phyloP scores from a whole-genome alignment of 2,329 filamentous ascomycete genomes.

The Claviceps digitariae region DNA sequence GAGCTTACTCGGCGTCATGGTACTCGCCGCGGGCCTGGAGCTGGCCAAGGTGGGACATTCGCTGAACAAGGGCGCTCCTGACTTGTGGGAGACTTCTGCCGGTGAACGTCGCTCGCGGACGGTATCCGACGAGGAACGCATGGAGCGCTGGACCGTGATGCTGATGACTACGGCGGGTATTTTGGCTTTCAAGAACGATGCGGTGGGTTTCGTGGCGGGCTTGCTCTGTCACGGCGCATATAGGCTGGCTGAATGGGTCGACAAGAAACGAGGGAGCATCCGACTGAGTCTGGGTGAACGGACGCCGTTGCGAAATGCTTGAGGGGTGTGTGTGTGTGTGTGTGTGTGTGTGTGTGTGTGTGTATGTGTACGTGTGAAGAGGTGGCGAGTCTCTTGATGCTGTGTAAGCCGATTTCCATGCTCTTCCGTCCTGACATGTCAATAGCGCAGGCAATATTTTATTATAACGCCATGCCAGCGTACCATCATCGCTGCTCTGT shows the following conservation, averaged over 20 bases:
- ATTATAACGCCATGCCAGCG: background rate
- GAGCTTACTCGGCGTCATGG: slow-evolving; percentile 71
- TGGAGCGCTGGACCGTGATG: slow-evolving; percentile 78
- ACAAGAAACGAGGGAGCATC: slow-evolving; percentile 19
- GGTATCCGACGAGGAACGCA: slow-evolving; percentile 53
- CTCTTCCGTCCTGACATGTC: too few relatives aligned
- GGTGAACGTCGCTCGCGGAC: slow-evolving; percentile 35
- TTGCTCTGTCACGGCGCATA: slow-evolving; percentile 67
- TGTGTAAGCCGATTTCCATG: too few relatives aligned
- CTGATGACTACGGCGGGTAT: slow-evolving; percentile 72
- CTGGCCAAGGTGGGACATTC: slow-evolving; percentile 74
- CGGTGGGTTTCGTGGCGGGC: slow-evolving; percentile 71
- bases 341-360: too few relatives aligned
- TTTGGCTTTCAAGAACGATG: slow-evolving; percentile 81
- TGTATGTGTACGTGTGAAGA: too few relatives aligned
- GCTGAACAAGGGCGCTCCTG: slow-evolving; percentile 57
- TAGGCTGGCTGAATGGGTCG: slow-evolving; percentile 29
- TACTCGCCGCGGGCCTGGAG: slow-evolving; percentile 79
- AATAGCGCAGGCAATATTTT: background rate
- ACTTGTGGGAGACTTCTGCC: slow-evolving; percentile 43
- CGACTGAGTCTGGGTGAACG: slow-evolving; percentile 11
- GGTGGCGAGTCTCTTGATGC: background rate
- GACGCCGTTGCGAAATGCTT: slow-evolving; percentile 17
- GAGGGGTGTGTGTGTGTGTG: too few relatives aligned
- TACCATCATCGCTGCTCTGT: background rate